Evolutionary conservation across 2,329 filamentous ascomycete species (phyloP).

Genomic region (Zymoseptoria brevis): DNA sequence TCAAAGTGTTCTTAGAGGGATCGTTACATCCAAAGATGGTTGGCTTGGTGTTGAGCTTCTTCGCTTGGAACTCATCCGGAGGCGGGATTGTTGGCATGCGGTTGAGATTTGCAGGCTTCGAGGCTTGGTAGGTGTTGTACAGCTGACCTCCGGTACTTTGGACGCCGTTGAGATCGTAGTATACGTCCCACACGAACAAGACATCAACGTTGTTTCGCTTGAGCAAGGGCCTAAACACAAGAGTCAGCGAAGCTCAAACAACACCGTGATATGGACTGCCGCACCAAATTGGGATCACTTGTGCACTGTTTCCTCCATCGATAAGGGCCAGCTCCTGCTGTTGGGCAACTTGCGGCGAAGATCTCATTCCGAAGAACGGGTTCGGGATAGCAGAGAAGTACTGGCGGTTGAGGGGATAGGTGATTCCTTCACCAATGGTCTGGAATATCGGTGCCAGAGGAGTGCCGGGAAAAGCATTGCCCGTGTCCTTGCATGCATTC

Average conservation of each 20-base stretch:
- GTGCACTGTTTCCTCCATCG: neutral
- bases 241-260: too few species aligned
- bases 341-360: neutral
- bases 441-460: neutral
- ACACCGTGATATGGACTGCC: too few species aligned
- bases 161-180: neutral
- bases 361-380: neutral
- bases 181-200: neutral
- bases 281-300: neutral
- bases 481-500: slow-evolving; percentile 9
- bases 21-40: slow-evolving; percentile 1
- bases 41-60: neutral
- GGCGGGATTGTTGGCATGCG: neutral
- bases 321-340: neutral
- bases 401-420: neutral
- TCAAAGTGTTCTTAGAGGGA: neutral
- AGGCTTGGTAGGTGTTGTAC: slow-evolving; percentile 1
- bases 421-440: neutral
- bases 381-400: slow-evolving; percentile 1
- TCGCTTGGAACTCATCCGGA: neutral
- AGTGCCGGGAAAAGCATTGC: neutral
- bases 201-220: neutral
- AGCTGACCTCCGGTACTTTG: neutral
- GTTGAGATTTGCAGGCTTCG: neutral
- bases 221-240: too few species aligned